Conservation (phyloP, 345 rosid genomes). For the Jatropha curcas region DNA sequence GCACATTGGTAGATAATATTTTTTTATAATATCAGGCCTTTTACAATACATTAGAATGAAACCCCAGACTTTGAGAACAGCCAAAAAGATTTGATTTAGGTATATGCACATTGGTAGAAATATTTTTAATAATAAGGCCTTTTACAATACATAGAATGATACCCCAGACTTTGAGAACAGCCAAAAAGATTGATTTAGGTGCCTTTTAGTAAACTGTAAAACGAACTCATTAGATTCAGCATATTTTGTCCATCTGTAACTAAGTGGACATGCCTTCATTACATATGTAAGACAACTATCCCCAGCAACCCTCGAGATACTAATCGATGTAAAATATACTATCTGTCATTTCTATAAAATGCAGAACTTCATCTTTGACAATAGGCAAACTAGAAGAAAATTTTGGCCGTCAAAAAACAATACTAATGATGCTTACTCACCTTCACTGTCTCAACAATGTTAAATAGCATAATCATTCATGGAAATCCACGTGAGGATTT, state of each 20-base stretch:
- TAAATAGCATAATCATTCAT: not conserved
- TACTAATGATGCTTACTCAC: not conserved
- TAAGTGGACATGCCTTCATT: not conserved
- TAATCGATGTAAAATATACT: not conserved
- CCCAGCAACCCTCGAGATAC: not conserved
- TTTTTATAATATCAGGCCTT: no score
- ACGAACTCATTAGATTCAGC: not conserved
- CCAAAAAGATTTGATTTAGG: no score
- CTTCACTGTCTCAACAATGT: not conserved
- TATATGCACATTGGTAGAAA: not conserved
- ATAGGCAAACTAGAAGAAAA: not conserved
- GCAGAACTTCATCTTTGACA: not conserved
- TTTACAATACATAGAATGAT: not conserved
- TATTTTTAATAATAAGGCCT: not conserved
- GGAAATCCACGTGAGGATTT: not conserved
- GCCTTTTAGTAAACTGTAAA: not conserved
- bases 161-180: not conserved
- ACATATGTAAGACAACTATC: constrained; percentile 14
- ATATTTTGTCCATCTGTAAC: not conserved
- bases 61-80: no score
- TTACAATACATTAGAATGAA: no score
- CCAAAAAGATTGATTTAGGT: constrained; percentile 5
- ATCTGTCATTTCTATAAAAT: not conserved
- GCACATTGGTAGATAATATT: no score
- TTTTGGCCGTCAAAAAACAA: not conserved